Percentiles rank a stretch among this genome's conserved stretches.
These are phyloP conservation scores for Fusarium haematococcum DNA, from an alignment of 2,329 filamentous ascomycete species.

Conservation along the genomic window DNA sequence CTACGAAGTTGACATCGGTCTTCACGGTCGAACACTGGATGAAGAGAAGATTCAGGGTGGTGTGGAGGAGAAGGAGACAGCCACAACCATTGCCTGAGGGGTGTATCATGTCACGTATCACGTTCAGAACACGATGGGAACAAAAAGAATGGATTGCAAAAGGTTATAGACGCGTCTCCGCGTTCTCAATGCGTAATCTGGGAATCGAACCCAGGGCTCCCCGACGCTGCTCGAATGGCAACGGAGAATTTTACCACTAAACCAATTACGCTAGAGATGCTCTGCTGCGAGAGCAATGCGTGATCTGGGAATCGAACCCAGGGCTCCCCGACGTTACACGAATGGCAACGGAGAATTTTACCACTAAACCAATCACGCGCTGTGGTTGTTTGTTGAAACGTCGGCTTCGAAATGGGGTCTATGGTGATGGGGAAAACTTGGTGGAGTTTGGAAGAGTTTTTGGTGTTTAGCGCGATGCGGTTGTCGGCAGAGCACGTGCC, in stretches of 20 bases:
- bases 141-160: slow-evolving; percentile 5
- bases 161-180: neutral
- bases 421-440: neutral
- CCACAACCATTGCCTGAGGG: neutral
- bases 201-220: slow-evolving; percentile 25
- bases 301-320: slow-evolving; percentile 29
- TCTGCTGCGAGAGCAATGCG: neutral
- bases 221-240: slow-evolving; percentile 21
- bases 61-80: slow-evolving; percentile 28
- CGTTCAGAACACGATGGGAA: neutral
- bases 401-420: neutral
- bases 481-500: neutral
- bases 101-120: neutral
- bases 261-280: slow-evolving; percentile 25
- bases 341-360: slow-evolving; percentile 26
- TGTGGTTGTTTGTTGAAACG: neutral
- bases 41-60: slow-evolving; percentile 42
- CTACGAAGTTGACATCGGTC: slow-evolving; percentile 58
- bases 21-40: slow-evolving; percentile 45
- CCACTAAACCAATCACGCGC: slow-evolving; percentile 27
- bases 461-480: neutral
- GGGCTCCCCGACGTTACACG: slow-evolving; percentile 23
- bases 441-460: slow-evolving; percentile 6
- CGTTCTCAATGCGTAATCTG: slow-evolving; percentile 21
- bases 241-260: slow-evolving; percentile 17